These are phyloP conservation scores for Vigna radiata DNA, from an alignment of 306 rosid genomes.

Conservation along the genomic window DNA sequence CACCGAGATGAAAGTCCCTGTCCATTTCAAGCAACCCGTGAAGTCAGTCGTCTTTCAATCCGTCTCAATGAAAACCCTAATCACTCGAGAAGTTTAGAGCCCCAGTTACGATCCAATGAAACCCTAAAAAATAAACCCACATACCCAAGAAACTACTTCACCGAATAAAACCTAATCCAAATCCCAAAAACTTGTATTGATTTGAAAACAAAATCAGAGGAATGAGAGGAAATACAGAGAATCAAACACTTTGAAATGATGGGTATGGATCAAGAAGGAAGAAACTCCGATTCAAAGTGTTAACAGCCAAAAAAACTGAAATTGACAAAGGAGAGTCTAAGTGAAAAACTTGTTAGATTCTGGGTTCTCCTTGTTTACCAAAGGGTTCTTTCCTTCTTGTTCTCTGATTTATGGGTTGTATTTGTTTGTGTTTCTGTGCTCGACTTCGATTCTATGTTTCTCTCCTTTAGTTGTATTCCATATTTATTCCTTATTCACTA, in stretches of 20 bases:
- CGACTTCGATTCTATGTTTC: conserved; percentile 9
- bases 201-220: conserved; percentile 5
- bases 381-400: conserved; percentile 7
- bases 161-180: conserved; percentile 48
- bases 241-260: conserved; percentile 45
- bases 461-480: conserved; percentile 10
- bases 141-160: conserved; percentile 13
- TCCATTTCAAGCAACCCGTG: conserved; percentile 24
- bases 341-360: conserved; percentile 45
- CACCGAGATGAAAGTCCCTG: conserved; percentile 44
- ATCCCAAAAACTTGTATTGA: not conserved
- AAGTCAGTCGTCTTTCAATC: conserved; percentile 42
- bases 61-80: conserved; percentile 48
- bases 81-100: conserved; percentile 35
- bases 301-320: conserved; percentile 14
- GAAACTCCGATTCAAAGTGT: conserved; percentile 48
- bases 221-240: conserved; percentile 42
- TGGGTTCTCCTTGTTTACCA: conserved; percentile 45
- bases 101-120: conserved; percentile 48
- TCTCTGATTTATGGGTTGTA: conserved; percentile 10
- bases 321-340: conserved; percentile 43
- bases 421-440: conserved; percentile 37
- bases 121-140: conserved; percentile 47
- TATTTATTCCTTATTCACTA: too few relatives aligned
- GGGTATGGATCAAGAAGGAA: conserved; percentile 54